Evolutionary conservation across 225 moss, liverwort and hornwort species (phyloP).

Genomic region (Pseudoscleropodium purum): DNA sequence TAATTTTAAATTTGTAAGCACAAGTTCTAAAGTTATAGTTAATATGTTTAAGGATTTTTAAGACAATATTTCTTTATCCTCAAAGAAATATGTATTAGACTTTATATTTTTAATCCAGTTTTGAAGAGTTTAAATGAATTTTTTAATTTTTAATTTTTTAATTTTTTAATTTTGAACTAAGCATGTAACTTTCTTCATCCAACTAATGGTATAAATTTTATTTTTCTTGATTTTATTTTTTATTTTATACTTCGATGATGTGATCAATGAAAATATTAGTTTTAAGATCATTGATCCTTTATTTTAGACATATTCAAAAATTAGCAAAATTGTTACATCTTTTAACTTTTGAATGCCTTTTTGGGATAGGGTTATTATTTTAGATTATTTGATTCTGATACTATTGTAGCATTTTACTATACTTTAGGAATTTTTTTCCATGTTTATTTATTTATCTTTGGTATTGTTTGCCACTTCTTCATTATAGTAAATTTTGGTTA

Average conservation of each 20-base stretch:
- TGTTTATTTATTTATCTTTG: neutral
- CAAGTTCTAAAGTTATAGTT: neutral
- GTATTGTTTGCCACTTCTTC: neutral
- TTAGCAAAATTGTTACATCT: neutral
- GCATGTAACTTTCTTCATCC: neutral
- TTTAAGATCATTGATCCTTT: neutral
- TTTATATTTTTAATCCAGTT: fast-evolving
- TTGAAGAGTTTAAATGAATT: neutral
- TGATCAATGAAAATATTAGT: fast-evolving
- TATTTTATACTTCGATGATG: fast-evolving
- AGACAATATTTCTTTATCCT: neutral
- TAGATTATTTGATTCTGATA: neutral
- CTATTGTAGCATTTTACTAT: neutral
- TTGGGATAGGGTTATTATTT: too few relatives aligned
- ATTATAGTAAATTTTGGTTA: neutral
- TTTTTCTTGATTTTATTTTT: fast-evolving
- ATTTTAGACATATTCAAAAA: neutral
- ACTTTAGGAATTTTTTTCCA: fast-evolving
- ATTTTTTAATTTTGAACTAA: neutral
- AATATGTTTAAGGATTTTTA: neutral
- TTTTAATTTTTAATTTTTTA: too few relatives aligned
- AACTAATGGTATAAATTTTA: neutral
- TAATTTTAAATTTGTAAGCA: neutral
- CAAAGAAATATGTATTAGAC: fast-evolving
- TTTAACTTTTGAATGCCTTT: neutral